Evolutionary conservation across 2,329 filamentous ascomycete genomes (phyloP).

Genomic region (Gnomoniopsis smithogilvyi): DNA sequence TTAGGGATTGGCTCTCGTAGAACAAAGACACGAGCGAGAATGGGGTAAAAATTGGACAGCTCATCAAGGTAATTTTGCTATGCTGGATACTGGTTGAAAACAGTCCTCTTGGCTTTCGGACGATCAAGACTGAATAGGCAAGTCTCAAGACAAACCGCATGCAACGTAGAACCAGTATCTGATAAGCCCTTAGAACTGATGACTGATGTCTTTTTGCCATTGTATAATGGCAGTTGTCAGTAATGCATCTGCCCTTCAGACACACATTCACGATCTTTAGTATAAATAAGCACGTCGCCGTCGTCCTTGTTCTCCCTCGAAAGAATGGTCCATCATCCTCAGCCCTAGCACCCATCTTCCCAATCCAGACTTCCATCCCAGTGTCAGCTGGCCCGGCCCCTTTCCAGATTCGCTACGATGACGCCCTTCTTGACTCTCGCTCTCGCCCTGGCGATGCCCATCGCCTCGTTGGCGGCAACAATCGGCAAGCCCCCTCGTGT

Average conservation of each 20-base stretch:
- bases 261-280: not conserved
- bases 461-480: constrained; percentile 10
- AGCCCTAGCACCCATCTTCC: not conserved
- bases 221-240: not conserved
- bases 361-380: not conserved
- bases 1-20: not conserved
- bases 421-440: constrained; percentile 11
- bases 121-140: constrained; percentile 11
- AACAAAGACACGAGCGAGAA: not conserved
- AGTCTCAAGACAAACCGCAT: constrained; percentile 1
- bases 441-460: constrained; percentile 6
- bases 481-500: not conserved
- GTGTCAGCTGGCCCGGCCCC: constrained; percentile 2
- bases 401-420: constrained; percentile 8
- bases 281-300: constrained; percentile 3
- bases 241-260: not conserved
- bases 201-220: not conserved
- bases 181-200: not conserved
- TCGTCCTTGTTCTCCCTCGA: not conserved
- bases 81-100: not conserved
- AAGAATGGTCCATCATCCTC: not conserved
- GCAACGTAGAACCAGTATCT: not conserved
- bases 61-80: constrained; percentile 2
- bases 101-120: constrained; percentile 4
- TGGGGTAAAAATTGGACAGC: constrained; percentile 5